Base-by-base conservation (phyloP, 2,329 filamentous ascomycete genomes). In the Penicillium sp. region DNA sequence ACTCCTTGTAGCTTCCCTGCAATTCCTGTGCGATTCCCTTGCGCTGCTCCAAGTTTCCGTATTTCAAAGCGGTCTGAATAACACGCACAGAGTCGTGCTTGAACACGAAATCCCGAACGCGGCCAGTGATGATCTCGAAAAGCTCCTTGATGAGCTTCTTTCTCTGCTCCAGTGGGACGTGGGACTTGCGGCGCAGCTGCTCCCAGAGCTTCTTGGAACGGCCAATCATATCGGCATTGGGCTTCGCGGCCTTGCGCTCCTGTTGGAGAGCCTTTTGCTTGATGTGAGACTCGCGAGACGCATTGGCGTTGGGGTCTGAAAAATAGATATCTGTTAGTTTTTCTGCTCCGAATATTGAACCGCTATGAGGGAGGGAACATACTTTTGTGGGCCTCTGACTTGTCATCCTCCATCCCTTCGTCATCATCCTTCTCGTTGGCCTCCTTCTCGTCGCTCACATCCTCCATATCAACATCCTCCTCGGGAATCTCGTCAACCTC, bases 1-100 rank as follows among this genome's bases (percentile, higher is more conserved):
- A 79, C 64, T 89, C 85, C 42, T 86, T 84, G 73, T 95, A 96
- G 63, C 88, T 88, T 18, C 92, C 92, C 74, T 89, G 86, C 53
- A 99, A 82, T 74, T 99, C 94, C 55, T 80, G 81, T 8, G 92
- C 91, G 67, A 99, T 97, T 77, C 88, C 85, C 74, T 88, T 90
- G 69, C 90, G 85, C 77, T 97, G 92, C 57, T 89, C 88, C 53
- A 86, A 81, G 44, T 88, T 95, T 46, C 91, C 89, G 76, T 99
- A 99, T 76, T 99, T 99, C 76, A 99, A 85, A 35, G 93, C 94
- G 12, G 92, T 97, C 78, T 99, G 94, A 25, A 99, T 89, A 41
- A 96, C 92, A 64, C 94, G 85, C n/a, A 96, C 93, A 33, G 92
- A 90, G 72, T 99, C 94, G 74, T 99, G 94, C 83, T 99, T 99